phyloP scores from a whole-genome alignment of 2,329 filamentous ascomycete genomes.

The Chaetomiaceae sp. region DNA sequence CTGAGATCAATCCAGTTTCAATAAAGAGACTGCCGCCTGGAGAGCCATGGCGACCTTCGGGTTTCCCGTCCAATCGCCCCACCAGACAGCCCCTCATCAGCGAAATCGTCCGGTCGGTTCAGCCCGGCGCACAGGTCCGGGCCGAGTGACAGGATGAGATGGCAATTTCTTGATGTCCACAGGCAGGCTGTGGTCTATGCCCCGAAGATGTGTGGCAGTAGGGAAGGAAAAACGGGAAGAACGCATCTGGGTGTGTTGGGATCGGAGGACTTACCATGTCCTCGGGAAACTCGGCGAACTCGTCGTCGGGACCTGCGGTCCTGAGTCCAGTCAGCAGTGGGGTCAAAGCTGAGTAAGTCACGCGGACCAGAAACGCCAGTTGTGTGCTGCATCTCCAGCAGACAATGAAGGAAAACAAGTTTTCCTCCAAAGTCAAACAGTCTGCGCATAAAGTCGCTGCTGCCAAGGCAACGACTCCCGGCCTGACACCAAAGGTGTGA shows the following conservation, averaged over 20 bases:
- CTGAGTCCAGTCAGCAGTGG: constrained; percentile 5
- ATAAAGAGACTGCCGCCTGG: not conserved
- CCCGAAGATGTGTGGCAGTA: not conserved
- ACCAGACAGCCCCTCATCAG: not conserved
- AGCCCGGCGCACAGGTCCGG: not conserved
- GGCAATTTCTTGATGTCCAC: not conserved
- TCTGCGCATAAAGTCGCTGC: not conserved
- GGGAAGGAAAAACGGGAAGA: too few relatives aligned
- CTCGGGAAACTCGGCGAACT: not conserved
- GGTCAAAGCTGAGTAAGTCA: constrained; percentile 8
- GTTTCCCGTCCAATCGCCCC: constrained; percentile 1
- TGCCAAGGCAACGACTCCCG: not conserved
- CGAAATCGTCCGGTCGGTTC: not conserved
- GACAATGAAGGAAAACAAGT: not conserved
- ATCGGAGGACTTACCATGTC: not conserved
- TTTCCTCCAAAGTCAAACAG: not conserved
- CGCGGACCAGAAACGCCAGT: not conserved
- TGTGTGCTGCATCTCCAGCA: not conserved
- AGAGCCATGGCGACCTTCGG: not conserved
- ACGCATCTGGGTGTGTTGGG: not conserved
- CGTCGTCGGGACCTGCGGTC: not conserved
- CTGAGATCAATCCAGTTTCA: not conserved
- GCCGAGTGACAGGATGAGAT: not conserved
- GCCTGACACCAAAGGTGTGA: not conserved
- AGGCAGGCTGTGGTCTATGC: not conserved